Conservation (phyloP, 306 rosid species). For the Vicia faba region DNA sequence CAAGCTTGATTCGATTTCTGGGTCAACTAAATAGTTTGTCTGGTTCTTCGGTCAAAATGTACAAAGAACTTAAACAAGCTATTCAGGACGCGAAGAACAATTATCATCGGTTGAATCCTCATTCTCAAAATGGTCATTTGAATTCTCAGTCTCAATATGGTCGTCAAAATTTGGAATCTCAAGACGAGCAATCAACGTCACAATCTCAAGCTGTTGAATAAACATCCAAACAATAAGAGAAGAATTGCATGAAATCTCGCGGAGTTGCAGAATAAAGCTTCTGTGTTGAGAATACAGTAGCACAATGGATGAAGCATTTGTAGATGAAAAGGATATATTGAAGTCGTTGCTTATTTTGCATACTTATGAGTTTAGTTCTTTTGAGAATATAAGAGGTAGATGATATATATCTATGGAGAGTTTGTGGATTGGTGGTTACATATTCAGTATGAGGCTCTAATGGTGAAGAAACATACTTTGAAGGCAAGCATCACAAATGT, state of each 20-base stretch:
- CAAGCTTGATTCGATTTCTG: constrained; percentile 60
- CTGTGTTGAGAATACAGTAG: constrained; percentile 33
- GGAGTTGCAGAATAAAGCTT: constrained; percentile 12
- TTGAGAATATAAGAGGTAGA: constrained; percentile 38
- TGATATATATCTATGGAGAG: constrained; percentile 16
- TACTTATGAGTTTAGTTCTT: constrained; percentile 29
- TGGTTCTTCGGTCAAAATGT: constrained; percentile 62
- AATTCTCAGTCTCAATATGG: constrained; percentile 35
- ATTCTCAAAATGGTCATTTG: constrained; percentile 39
- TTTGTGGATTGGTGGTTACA: neutral
- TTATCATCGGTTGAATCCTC: constrained; percentile 43
- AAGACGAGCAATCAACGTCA: constrained; percentile 42
- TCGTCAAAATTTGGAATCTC: constrained; percentile 40
- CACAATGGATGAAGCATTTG: constrained; percentile 45
- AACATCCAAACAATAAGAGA: constrained; percentile 21
- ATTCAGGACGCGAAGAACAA: constrained; percentile 45
- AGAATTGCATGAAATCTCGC: constrained; percentile 1
- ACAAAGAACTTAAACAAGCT: constrained; percentile 49
- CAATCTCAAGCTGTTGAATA: constrained; percentile 39
- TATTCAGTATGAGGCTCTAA: constrained; percentile 36
- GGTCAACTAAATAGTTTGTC: constrained; percentile 58
- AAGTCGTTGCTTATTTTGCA: constrained; percentile 15
- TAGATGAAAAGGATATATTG: constrained; percentile 44
- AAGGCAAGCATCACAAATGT: too few relatives aligned
- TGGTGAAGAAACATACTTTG: constrained; percentile 16